A percentile compares a stretch with the other conserved stretches of the same genome.
Conservation (phyloP, 2,329 filamentous ascomycete genomes). For the Spiromastix sp. region DNA sequence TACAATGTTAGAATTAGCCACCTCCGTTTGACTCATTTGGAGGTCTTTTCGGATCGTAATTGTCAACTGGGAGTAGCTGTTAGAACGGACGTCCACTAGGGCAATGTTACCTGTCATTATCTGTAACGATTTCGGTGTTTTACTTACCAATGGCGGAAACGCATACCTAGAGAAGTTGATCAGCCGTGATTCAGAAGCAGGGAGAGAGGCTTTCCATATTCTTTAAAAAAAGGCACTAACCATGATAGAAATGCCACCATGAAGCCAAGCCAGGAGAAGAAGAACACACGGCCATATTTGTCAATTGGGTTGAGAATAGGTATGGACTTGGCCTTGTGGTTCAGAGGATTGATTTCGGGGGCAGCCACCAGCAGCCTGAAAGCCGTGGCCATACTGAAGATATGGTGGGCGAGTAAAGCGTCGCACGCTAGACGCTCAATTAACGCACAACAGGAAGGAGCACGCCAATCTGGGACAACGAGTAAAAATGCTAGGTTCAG, state of each 20-base stretch:
- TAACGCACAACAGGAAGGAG: no score
- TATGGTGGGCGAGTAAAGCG: no score
- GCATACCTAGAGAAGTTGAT: constrained; percentile 52
- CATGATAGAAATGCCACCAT: constrained; percentile 82
- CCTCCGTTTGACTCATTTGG: constrained; percentile 55
- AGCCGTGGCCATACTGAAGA: no score
- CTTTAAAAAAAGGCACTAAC: constrained; percentile 27
- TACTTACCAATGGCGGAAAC: constrained; percentile 68
- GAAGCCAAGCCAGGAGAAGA: constrained; percentile 81
- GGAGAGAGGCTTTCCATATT: not conserved
- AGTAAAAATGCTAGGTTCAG: no score
- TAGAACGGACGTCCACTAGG: constrained; percentile 10
- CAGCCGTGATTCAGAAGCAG: not conserved
- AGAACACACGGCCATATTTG: constrained; percentile 76
- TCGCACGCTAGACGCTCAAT: no score
- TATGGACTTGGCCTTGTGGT: constrained; percentile 69
- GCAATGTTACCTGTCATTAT: no score
- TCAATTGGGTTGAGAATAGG: constrained; percentile 69
- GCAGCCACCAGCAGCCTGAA: constrained; percentile 29
- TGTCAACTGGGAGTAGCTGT: constrained; percentile 42
- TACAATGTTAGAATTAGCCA: constrained; percentile 85
- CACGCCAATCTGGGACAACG: no score
- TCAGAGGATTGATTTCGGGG: constrained; percentile 74
- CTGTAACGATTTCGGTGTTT: no score
- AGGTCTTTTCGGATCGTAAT: constrained; percentile 74